These are phyloP conservation scores for Neofusicoccum laricinum DNA, from an alignment of 2,329 filamentous ascomycete species.

Conservation along the genomic window DNA sequence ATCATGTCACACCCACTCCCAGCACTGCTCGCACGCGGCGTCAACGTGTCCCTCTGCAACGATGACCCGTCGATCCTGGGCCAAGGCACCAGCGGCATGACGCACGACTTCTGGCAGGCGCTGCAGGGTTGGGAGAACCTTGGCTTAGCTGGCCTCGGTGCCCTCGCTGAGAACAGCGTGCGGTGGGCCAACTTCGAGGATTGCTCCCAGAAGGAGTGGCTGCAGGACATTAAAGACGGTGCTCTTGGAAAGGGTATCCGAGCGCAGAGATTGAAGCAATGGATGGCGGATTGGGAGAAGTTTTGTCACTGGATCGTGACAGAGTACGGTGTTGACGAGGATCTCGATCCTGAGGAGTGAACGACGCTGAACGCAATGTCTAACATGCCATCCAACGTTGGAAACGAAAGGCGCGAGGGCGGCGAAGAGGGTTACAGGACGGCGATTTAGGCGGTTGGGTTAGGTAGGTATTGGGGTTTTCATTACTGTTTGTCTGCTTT, in stretches of 20 bases:
- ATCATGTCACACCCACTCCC: conserved; percentile 79
- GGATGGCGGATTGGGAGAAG: conserved; percentile 78
- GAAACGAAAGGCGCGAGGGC: background rate
- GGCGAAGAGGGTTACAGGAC: background rate
- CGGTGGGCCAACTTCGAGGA: conserved; percentile 89
- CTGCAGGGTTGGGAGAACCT: conserved; percentile 90
- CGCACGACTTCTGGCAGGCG: conserved; percentile 92
- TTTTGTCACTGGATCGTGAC: conserved; percentile 88
- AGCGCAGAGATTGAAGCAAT: conserved; percentile 70
- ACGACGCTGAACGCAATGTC: conserved; percentile 17
- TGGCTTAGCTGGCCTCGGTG: conserved; percentile 79
- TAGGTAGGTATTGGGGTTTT: background rate
- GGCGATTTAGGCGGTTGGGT: background rate
- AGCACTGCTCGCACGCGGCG: conserved; percentile 78
- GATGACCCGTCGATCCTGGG: conserved; percentile 89
- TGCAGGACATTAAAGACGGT: conserved; percentile 68
- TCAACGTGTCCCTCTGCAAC: conserved; percentile 80
- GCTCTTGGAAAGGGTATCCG: conserved; percentile 69
- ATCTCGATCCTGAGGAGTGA: conserved; percentile 43
- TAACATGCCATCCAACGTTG: background rate
- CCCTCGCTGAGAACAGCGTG: conserved; percentile 88
- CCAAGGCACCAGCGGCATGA: conserved; percentile 77
- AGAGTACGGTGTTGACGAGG: conserved; percentile 61
- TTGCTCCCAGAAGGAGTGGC: conserved; percentile 67
- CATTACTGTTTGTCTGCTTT: background rate